Conservation (phyloP, 169 alveolate genomes). For the Miamiensis avidus region DNA sequence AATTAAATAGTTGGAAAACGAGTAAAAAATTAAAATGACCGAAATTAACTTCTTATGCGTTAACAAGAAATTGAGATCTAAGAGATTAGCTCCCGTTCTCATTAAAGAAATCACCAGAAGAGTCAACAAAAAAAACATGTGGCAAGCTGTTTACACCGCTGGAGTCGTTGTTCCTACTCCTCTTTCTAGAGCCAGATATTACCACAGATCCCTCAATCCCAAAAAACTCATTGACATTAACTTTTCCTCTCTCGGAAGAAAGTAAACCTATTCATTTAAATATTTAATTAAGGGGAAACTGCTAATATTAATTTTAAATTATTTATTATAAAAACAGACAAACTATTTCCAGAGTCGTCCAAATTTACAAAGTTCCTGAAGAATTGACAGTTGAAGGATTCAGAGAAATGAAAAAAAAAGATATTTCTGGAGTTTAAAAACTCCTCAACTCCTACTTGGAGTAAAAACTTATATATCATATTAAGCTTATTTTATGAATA, state of each 20-base stretch:
- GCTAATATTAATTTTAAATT: too few species aligned
- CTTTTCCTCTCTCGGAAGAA: conserved; percentile 42
- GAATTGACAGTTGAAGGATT: conserved; percentile 70
- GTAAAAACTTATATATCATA: conserved; percentile 15
- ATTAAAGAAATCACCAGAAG: conserved; percentile 98
- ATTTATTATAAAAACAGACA: too few species aligned
- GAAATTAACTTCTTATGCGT: conserved; percentile 98
- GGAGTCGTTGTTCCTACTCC: conserved; percentile 97
- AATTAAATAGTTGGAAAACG: conserved; percentile 26
- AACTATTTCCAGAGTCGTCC: conserved; percentile 90
- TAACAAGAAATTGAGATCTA: conserved; percentile 95
- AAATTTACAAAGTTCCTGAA: conserved; percentile 85
- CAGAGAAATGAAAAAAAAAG: conserved; percentile 90
- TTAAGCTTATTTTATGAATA: not conserved
- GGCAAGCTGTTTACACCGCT: conserved; percentile 99
- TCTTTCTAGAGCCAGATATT: conserved; percentile 90
- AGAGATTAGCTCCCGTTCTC: conserved; percentile 93
- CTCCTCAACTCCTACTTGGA: conserved; percentile 70
- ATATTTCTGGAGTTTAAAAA: conserved; percentile 81
- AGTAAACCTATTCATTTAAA: not conserved
- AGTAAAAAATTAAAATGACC: conserved; percentile 81
- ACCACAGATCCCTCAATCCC: conserved; percentile 87
- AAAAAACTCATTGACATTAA: conserved; percentile 85
- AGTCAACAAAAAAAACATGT: conserved; percentile 91
- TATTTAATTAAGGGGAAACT: too few species aligned